Evolutionary conservation across 805 yeast genomes (phyloP).

Genomic region (Peterozyma xylosa): DNA sequence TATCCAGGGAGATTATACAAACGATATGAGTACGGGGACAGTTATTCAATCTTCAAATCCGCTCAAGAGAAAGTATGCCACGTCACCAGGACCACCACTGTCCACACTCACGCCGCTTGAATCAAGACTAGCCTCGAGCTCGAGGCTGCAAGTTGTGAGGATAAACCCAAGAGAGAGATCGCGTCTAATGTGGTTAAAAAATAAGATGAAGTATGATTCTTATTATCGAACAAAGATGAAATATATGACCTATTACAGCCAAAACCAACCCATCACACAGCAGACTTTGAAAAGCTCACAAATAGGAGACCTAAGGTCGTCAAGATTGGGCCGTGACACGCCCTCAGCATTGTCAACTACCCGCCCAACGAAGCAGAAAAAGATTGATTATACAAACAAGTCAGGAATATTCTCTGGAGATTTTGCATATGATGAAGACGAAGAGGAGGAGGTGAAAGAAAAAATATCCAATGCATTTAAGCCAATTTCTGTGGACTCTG

Average conservation of each 20-base stretch:
- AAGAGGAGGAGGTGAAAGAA: too few species aligned
- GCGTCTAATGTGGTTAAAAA: slow-evolving; percentile 6
- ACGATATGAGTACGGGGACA: too few species aligned
- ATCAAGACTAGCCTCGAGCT: too few species aligned
- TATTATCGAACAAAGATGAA: slow-evolving; percentile 7
- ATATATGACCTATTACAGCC: slow-evolving; percentile 6
- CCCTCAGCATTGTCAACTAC: too few species aligned
- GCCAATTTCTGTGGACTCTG: slow-evolving; percentile 2
- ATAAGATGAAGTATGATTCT: slow-evolving; percentile 8
- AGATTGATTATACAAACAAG: slow-evolving; percentile 1
- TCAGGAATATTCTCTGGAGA: slow-evolving; percentile 3
- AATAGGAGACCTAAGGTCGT: neutral
- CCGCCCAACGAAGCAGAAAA: neutral
- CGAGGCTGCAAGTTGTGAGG: slow-evolving; percentile 5
- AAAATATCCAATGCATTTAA: neutral
- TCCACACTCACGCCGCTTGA: too few species aligned
- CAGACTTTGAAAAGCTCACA: neutral
- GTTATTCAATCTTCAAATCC: too few species aligned
- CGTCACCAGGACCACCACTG: too few species aligned
- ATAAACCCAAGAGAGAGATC: slow-evolving; percentile 7
- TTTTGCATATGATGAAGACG: too few species aligned
- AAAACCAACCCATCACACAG: neutral
- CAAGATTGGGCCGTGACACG: neutral
- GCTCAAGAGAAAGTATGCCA: too few species aligned
- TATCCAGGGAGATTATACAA: too few species aligned